Evolutionary conservation across 2,329 filamentous ascomycete genomes (phyloP).

Genomic region (Fusarium illudens): DNA sequence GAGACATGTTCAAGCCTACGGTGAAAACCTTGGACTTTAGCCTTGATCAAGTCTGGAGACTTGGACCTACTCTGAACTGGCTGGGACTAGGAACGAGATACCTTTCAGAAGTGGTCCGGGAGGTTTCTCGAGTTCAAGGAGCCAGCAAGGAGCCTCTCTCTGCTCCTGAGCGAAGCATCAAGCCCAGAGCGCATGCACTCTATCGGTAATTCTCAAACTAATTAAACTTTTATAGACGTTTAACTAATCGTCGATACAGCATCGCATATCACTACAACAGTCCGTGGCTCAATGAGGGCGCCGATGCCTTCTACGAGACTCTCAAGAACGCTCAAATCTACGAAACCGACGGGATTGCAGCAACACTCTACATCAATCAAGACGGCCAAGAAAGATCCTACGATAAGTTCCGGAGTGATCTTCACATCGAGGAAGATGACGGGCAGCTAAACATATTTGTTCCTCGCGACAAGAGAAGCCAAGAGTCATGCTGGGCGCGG

Average conservation of each 20-base stretch:
- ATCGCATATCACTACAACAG: conserved; percentile 14
- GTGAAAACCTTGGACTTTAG: background rate
- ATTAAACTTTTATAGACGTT: accelerated
- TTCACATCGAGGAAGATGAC: background rate
- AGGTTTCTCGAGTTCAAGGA: background rate
- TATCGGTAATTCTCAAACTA: background rate
- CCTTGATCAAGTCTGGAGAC: background rate
- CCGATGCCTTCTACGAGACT: background rate
- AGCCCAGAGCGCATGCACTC: background rate
- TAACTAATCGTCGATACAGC: background rate
- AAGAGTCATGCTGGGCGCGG: conserved; percentile 7
- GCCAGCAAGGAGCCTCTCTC: background rate
- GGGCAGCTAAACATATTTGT: background rate
- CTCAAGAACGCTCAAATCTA: background rate
- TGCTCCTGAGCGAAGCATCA: background rate
- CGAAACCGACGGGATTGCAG: conserved; percentile 11
- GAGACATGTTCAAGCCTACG: background rate
- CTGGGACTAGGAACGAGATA: background rate
- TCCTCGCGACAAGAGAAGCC: background rate
- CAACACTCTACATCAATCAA: background rate
- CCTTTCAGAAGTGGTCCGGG: background rate
- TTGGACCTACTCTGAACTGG: background rate
- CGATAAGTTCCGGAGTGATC: background rate
- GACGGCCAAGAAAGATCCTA: background rate
- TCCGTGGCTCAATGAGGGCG: background rate